These are phyloP conservation scores for Cryptococcus hybrid DNA, from an alignment of 1,284 basidiomycete genomes.

Conservation along the genomic window DNA sequence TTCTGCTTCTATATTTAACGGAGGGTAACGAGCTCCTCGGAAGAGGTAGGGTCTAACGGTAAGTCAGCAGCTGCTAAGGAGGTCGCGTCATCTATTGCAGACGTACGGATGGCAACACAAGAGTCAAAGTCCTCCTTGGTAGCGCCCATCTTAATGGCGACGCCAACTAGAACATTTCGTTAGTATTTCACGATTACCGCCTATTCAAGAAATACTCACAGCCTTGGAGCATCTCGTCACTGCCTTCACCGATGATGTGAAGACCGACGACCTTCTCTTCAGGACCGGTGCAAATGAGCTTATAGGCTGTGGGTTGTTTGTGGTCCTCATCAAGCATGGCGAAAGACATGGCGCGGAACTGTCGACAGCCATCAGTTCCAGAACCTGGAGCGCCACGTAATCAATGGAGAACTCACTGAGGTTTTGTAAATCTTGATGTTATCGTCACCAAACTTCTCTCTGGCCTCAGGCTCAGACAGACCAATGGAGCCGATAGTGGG, in stretches of 20 bases:
- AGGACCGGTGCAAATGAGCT: constrained; percentile 78
- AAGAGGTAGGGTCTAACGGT: constrained; percentile 40
- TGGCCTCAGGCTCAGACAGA: constrained; percentile 85
- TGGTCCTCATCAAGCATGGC: constrained; percentile 78
- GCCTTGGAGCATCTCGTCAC: constrained; percentile 73
- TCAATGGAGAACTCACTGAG: constrained; percentile 28
- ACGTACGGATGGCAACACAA: constrained; percentile 77
- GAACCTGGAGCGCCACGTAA: neutral
- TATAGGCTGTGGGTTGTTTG: constrained; percentile 92
- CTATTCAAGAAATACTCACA: neutral
- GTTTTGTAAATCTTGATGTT: constrained; percentile 84
- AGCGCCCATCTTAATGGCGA: constrained; percentile 95
- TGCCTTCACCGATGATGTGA: constrained; percentile 86
- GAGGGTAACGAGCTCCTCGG: constrained; percentile 50
- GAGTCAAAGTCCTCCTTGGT: constrained; percentile 79
- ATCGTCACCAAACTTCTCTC: constrained; percentile 78
- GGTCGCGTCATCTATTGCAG: too few species aligned
- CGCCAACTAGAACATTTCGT: constrained; percentile 56
- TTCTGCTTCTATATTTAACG: constrained; percentile 21
- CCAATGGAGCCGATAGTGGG: constrained; percentile 91
- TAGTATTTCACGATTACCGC: neutral
- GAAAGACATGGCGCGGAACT: constrained; percentile 81
- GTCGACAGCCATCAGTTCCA: constrained; percentile 4
- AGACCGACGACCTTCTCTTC: constrained; percentile 94
- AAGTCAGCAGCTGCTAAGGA: neutral